These are phyloP conservation scores for Xylariaceae sp. DNA, from an alignment of 2,329 filamentous ascomycete species.

Conservation along the genomic window DNA sequence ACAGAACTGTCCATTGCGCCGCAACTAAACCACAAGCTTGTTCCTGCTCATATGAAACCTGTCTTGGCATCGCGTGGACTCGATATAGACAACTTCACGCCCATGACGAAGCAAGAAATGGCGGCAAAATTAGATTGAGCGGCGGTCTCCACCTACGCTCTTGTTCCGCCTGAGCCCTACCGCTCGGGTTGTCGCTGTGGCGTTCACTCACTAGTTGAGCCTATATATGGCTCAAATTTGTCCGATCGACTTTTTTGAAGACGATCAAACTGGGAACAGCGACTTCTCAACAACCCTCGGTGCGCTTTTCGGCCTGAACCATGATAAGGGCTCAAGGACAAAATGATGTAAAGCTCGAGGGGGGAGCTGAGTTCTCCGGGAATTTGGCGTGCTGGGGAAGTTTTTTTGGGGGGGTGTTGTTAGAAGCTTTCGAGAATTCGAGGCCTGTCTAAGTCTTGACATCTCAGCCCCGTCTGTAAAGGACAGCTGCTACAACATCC, in stretches of 20 bases:
- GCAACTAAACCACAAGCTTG: slow-evolving; percentile 82
- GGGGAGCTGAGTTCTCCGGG: slow-evolving; percentile 24
- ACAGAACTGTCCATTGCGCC: slow-evolving; percentile 95
- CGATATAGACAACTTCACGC: slow-evolving; percentile 92
- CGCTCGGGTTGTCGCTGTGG: slow-evolving; percentile 38
- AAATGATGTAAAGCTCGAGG: slow-evolving; percentile 25
- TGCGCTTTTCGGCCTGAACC: slow-evolving; percentile 27
- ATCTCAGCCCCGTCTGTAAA: slow-evolving; percentile 26
- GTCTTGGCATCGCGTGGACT: slow-evolving; percentile 76
- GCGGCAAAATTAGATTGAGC: slow-evolving; percentile 93
- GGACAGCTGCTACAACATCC: slow-evolving; percentile 27
- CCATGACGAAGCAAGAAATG: slow-evolving; percentile 93
- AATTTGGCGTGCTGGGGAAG: slow-evolving; percentile 29
- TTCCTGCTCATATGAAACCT: slow-evolving; percentile 79
- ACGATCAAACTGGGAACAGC: slow-evolving; percentile 14
- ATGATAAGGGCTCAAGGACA: slow-evolving; percentile 29
- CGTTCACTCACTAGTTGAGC: slow-evolving; percentile 36
- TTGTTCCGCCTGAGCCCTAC: slow-evolving; percentile 33
- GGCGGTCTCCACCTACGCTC: slow-evolving; percentile 32
- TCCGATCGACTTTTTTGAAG: slow-evolving; percentile 22
- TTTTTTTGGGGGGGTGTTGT: slow-evolving; percentile 24
- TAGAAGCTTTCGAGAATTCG: slow-evolving; percentile 22
- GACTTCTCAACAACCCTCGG: slow-evolving; percentile 27
- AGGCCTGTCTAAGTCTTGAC: slow-evolving; percentile 24
- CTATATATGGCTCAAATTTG: slow-evolving; percentile 32